Base-by-base conservation (phyloP, 2,329 filamentous ascomycete species). In the Apiospora sp. region DNA sequence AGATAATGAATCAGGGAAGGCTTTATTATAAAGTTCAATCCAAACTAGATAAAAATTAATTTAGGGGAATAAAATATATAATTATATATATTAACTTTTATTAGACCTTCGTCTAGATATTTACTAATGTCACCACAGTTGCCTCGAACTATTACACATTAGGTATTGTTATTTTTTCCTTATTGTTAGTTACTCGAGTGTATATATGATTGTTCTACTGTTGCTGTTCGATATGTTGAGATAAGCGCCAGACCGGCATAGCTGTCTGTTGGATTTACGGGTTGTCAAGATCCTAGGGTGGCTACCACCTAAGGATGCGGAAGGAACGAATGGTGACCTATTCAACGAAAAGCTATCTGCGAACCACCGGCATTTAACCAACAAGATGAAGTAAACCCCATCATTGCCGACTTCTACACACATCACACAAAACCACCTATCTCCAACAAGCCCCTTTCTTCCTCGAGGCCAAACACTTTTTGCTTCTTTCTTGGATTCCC, bases 291-390 rank as follows among this genome's bases (percentile, higher is more conserved):
- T 64, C 58, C 34, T 64, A 64, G 58, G 58, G 58, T 64, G 58
- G 58, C 34, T 64, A 41, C 58, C 58, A 61, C 34, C 58, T 41
- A 10, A 64, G 58, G 58, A 64, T 30, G 58, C 30, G 34, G 41
- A 64, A 64, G 34, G 34, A 64, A 64, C 58, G 58, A 37, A 64
- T 64, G 58, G 34, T 64, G 34, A 64, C 58, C 58, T 64, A 64
- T 64, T 64, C 58, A 64, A 64, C 58, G 34, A 64, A 30, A 64
- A 24, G 34, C 58, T 64, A 64, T 41, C 58, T 64, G 34, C 58
- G 10, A 64, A 41, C 37, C 58, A 64, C 30, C 30, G 10, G 22
- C 34, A 64, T 10, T 37, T 41, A 64, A 41, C 58, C 58, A 64
- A 41, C 34, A 41, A 12, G 58, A 64, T 24, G 30, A 41, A 64